Conservation (phyloP, 768 basidiomycete genomes). For the Tremella fuciformis region DNA sequence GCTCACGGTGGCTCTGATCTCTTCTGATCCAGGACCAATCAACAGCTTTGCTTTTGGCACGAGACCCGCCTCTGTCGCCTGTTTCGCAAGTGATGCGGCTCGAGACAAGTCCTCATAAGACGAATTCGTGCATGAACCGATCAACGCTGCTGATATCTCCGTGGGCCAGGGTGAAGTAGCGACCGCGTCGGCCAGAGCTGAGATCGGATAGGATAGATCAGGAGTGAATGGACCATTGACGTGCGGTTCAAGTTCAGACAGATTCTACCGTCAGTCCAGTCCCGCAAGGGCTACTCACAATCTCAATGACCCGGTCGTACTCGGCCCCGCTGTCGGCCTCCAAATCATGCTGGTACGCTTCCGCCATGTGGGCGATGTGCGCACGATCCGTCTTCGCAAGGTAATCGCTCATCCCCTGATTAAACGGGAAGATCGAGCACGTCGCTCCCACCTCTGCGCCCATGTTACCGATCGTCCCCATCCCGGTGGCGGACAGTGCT, state of each 20-base stretch:
- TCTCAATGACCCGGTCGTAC: constrained; percentile 91
- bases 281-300: constrained; percentile 66
- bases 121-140: constrained; percentile 99
- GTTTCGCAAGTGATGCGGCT: constrained; percentile 83
- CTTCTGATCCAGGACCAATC: constrained; percentile 61
- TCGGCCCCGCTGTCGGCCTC: constrained; percentile 79
- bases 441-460: constrained; percentile 99
- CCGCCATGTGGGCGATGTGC: constrained; percentile 81
- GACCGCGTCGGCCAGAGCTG: constrained; percentile 76
- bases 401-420: constrained; percentile 80
- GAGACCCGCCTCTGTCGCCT: constrained; percentile 80
- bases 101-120: constrained; percentile 87
- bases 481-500: constrained; percentile 85
- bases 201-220: constrained; percentile 88
- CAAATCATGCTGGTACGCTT: constrained; percentile 75
- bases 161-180: constrained; percentile 81
- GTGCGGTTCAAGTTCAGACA: constrained; percentile 83
- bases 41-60: constrained; percentile 61
- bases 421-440: constrained; percentile 96
- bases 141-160: constrained; percentile 85
- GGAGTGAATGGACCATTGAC: constrained; percentile 98
- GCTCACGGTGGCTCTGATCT: constrained; percentile 95
- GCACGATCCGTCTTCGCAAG: constrained; percentile 83
- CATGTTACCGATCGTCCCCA: constrained; percentile 98
- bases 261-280: constrained; percentile 58